Evolutionary conservation across 495 filamentous ascomycete species (phyloP).

Genomic region (Penicillium coffeae): DNA sequence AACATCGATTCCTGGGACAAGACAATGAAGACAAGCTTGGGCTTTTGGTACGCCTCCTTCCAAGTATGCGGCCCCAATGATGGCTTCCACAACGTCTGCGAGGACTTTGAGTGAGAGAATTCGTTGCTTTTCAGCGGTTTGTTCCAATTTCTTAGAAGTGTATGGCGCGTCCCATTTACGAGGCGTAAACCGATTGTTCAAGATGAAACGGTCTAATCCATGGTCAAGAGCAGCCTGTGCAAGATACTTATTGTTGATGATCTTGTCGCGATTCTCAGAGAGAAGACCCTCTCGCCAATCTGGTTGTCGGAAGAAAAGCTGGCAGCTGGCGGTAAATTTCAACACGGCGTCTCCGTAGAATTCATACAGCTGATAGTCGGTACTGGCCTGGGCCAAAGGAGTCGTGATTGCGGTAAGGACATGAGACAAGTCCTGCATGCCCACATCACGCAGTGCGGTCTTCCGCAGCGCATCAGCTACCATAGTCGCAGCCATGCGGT

Average conservation of each 20-base stretch:
- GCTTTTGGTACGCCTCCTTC: conserved; percentile 64
- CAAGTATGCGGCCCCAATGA: conserved; percentile 75
- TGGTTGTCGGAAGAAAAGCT: conserved; percentile 61
- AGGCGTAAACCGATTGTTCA: conserved; percentile 62
- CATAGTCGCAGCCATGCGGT: conserved; percentile 61
- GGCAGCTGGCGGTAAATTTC: conserved; percentile 69
- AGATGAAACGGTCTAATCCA: conserved; percentile 71
- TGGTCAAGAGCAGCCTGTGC: conserved; percentile 56
- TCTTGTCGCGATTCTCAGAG: conserved; percentile 59
- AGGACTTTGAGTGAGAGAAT: conserved; percentile 71
- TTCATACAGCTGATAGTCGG: conserved; percentile 83
- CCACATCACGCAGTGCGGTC: conserved; percentile 53
- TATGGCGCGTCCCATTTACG: conserved; percentile 68
- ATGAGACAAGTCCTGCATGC: conserved; percentile 51
- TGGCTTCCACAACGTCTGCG: conserved; percentile 84
- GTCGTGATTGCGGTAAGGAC: conserved; percentile 72
- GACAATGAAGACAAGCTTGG: conserved; percentile 57
- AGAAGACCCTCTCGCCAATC: conserved; percentile 79
- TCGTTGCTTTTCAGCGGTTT: conserved; percentile 16
- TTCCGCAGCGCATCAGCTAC: conserved; percentile 60
- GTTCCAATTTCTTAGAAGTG: conserved; percentile 51
- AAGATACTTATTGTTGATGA: conserved; percentile 71
- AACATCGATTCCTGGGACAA: conserved; percentile 56
- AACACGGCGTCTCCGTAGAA: conserved; percentile 85
- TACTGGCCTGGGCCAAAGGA: conserved; percentile 54